phyloP scores from a whole-genome alignment of 75 land plant genomes.

The Pseudotsuga menziesii region DNA sequence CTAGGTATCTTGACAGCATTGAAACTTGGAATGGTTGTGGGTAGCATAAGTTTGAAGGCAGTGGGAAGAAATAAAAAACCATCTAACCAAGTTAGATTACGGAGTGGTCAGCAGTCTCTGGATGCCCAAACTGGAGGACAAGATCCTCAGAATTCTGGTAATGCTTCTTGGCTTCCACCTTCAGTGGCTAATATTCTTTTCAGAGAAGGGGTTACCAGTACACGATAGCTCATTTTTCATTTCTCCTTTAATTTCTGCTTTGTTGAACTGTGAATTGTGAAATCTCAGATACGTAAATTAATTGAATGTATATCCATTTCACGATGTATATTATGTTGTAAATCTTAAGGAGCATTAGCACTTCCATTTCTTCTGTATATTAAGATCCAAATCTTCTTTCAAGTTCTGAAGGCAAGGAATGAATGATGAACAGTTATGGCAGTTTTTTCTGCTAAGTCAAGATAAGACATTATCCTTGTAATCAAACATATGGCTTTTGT shows the following conservation, averaged over 20 bases:
- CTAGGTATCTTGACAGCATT: conserved; percentile 70
- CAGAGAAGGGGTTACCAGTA: conserved; percentile 41
- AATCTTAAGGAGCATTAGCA: not conserved
- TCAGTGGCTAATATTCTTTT: conserved; percentile 55
- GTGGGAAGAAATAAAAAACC: conserved; percentile 23
- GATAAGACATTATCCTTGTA: not conserved
- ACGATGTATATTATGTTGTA: not conserved
- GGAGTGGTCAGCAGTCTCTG: conserved; percentile 14
- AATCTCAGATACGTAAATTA: not conserved
- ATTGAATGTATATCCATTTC: conserved; percentile 5
- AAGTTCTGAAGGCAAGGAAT: not conserved
- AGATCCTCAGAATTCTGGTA: conserved; percentile 21
- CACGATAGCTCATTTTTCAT: conserved; percentile 1
- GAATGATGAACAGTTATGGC: not conserved
- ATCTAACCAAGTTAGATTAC: not conserved
- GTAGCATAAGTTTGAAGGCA: conserved; percentile 18
- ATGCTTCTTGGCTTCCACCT: conserved; percentile 62
- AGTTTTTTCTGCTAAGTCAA: not conserved
- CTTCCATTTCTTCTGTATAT: not conserved
- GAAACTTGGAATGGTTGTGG: conserved; percentile 62
- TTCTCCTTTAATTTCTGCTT: not conserved
- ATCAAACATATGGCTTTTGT: not conserved
- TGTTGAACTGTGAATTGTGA: not conserved
- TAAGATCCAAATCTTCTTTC: not conserved
- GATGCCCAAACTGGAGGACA: conserved; percentile 27